These are phyloP conservation scores for Dryas alaskensis DNA, from an alignment of 306 rosid genomes.

Conservation along the genomic window DNA sequence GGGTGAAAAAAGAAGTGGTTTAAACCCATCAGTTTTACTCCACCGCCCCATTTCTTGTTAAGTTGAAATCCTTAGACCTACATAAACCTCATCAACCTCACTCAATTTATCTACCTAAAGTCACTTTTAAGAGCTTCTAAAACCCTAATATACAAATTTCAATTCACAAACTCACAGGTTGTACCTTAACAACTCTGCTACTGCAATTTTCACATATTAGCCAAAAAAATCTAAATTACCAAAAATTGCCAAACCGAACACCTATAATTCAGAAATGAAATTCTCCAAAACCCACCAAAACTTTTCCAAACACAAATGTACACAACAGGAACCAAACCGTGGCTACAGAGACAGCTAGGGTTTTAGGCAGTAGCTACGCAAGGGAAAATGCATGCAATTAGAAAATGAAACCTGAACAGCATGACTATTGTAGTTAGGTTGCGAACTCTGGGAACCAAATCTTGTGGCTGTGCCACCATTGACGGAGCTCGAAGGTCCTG, in stretches of 20 bases:
- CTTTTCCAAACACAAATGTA: background rate
- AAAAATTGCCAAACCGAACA: background rate
- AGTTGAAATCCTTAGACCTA: background rate
- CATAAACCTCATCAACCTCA: background rate
- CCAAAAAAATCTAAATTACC: background rate
- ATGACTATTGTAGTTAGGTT: conserved; percentile 58
- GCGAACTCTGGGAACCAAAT: conserved; percentile 39
- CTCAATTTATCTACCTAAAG: background rate
- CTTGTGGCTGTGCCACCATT: conserved; percentile 35
- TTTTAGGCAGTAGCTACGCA: conserved; percentile 27
- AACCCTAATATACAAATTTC: background rate
- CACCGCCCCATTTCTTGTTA: background rate
- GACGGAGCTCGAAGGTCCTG: conserved; percentile 42
- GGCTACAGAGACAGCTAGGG: conserved; percentile 39
- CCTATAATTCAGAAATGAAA: background rate
- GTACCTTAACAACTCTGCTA: background rate
- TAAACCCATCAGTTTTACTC: background rate
- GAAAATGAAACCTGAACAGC: conserved; percentile 60
- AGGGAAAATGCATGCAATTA: conserved; percentile 4
- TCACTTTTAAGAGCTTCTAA: background rate
- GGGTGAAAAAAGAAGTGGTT: background rate
- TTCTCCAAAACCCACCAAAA: background rate
- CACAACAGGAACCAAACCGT: background rate
- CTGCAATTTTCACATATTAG: background rate
- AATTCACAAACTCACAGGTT: background rate